Base-by-base conservation (phyloP, 805 yeast genomes). In the Saccharomycopsis sp. region DNA sequence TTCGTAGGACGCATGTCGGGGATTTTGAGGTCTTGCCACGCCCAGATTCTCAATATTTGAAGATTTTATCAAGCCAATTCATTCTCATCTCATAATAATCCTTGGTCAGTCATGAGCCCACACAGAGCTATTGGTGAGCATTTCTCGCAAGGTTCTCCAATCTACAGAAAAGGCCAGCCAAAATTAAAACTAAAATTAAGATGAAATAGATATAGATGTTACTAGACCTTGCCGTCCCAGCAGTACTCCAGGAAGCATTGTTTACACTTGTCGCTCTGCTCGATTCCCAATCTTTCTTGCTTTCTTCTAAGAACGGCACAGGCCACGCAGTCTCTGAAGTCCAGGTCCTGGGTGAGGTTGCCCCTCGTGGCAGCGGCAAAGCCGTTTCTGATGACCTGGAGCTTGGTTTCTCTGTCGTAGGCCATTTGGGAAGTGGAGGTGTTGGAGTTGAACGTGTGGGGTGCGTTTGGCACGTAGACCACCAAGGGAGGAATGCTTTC, bases 271-370 rank as follows among this genome's bases (percentile, higher is more conserved):
- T 68, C 76, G 12, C 66, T 60, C 45, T 80, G 80, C 15, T 71
- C 66, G 29, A 67, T 60, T 25, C 78, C 76, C 30, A 67, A 58
- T 54, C 87, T 69, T 60, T 84, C 92, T 54, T 79, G 77, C 30
- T 78, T 73, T 58, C 95, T 75, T 63, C 84, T 79, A 43, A 84
- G 66, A 34, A 84, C 70, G 7, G 94, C 95, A 66, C 95, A 85
- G 2, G 83, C 85, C 34, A 85, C 68, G 64, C 95, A 85, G 5
- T 77, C 69, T 27, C 72, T 62, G 77, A 82, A 85, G 32, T 80
- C 75, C 4, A 62, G 55, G 49, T 82, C 94, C 20, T 77, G 53
- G 9, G 94, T 79, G 30, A 74, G 60, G 55, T 83, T 83, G 43
- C 68, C 66, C 53, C 79, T 71, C 1, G 88, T 67, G n/a, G 79